phyloP scores from a whole-genome alignment of 768 basidiomycete genomes.

The Agaricus sinodeliciosus region DNA sequence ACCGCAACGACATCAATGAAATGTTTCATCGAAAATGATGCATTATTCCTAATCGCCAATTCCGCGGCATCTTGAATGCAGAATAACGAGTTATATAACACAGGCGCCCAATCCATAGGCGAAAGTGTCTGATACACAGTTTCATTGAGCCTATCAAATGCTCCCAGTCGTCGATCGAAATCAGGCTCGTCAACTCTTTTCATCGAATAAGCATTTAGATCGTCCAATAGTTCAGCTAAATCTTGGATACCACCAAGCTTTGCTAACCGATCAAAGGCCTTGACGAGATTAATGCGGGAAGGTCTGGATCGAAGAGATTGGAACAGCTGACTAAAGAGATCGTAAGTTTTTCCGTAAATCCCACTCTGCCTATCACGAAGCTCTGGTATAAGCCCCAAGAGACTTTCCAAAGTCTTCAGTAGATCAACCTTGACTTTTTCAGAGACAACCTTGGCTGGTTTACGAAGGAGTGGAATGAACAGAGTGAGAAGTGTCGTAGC shows the following conservation, averaged over 20 bases:
- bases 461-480: conserved; percentile 75
- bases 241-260: conserved; percentile 32
- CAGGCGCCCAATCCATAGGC: conserved; percentile 65
- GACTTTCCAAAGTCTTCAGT: conserved; percentile 59
- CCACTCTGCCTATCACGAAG: conserved; percentile 37
- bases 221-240: conserved; percentile 50
- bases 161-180: conserved; percentile 77
- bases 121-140: conserved; percentile 42
- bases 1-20: conserved; percentile 63
- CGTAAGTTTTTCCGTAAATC: conserved; percentile 48
- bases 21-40: conserved; percentile 66
- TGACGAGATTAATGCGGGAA: conserved; percentile 63
- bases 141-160: conserved; percentile 75
- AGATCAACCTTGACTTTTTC: conserved; percentile 86
- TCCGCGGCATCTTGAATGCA: conserved; percentile 89
- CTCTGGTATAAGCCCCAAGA: conserved; percentile 65
- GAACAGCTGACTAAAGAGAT: conserved; percentile 71
- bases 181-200: conserved; percentile 88
- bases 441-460: conserved; percentile 65
- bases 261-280: conserved; percentile 50
- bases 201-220: conserved; percentile 80
- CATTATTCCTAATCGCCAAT: conserved; percentile 77
- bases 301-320: conserved; percentile 65
- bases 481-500: conserved; percentile 67
- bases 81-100: conserved; percentile 77